These are phyloP conservation scores for Penicillium sp. DNA, from an alignment of 2,329 filamentous ascomycete genomes.

Conservation along the genomic window DNA sequence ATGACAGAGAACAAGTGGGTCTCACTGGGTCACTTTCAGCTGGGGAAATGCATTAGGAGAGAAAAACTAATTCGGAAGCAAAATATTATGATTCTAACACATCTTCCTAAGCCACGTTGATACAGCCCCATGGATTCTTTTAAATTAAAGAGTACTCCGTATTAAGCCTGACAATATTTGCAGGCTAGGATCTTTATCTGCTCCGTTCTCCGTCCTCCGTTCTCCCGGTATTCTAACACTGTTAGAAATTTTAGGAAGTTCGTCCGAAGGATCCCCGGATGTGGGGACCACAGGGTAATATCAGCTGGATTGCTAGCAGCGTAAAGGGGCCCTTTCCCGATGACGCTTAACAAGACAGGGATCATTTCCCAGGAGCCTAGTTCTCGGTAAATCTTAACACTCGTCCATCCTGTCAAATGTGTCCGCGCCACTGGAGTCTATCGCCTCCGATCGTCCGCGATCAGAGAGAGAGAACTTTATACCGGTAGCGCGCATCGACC, in stretches of 20 bases:
- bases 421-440: background rate
- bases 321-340: background rate
- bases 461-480: background rate
- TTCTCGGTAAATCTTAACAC: constrained; percentile 8
- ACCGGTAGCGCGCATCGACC: background rate
- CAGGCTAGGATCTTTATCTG: background rate
- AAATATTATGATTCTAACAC: background rate
- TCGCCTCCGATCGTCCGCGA: constrained; percentile 1
- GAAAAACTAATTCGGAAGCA: background rate
- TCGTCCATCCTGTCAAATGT: background rate
- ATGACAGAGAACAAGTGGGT: constrained; percentile 2
- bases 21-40: background rate
- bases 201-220: background rate
- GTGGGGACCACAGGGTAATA: background rate
- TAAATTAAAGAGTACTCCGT: background rate
- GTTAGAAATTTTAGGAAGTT: background rate
- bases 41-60: background rate
- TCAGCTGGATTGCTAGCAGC: background rate
- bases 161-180: background rate
- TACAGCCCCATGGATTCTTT: background rate
- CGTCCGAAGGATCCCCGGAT: constrained; percentile 2
- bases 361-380: constrained; percentile 7
- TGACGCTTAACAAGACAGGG: background rate
- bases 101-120: background rate
- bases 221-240: background rate